Conservation (phyloP, 1,284 basidiomycete genomes). For the Fomitopsis schrenkii region DNA sequence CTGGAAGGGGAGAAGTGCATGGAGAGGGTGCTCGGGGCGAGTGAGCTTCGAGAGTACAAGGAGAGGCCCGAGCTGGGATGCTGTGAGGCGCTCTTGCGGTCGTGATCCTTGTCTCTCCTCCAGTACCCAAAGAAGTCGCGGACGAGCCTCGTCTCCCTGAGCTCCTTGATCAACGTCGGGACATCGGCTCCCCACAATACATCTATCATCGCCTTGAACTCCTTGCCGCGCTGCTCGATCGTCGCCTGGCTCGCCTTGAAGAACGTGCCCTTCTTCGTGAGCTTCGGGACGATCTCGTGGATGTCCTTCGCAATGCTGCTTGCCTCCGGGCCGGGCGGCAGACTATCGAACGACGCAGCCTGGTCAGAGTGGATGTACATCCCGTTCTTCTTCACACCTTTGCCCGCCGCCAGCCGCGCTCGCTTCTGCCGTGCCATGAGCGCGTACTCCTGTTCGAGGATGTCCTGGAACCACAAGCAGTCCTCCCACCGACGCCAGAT, state of each 20-base stretch:
- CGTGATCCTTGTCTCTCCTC: conserved; percentile 63
- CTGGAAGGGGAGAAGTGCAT: conserved; percentile 50
- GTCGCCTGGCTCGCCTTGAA: conserved; percentile 69
- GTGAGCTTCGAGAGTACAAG: conserved; percentile 11
- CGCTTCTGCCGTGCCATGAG: conserved; percentile 61
- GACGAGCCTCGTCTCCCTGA: conserved; percentile 52
- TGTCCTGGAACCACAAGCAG: conserved; percentile 69
- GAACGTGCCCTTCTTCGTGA: conserved; percentile 66
- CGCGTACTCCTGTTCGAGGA: conserved; percentile 59
- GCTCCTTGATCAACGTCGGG: conserved; percentile 60
- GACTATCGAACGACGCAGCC: conserved; percentile 77
- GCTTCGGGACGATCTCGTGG: conserved; percentile 57
- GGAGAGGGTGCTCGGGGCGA: conserved; percentile 44
- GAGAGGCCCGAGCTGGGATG: too few species aligned
- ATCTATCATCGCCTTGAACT: conserved; percentile 55
- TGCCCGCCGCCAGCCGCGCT: conserved; percentile 57
- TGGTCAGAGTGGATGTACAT: conserved; percentile 62
- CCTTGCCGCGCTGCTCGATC: conserved; percentile 54
- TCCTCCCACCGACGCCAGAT: conserved; percentile 80
- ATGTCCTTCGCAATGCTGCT: conserved; percentile 63
- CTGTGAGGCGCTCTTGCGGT: conserved; percentile 31
- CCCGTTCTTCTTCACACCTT: conserved; percentile 71
- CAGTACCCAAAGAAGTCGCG: conserved; percentile 77
- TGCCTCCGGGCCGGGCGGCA: conserved; percentile 79
- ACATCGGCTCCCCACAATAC: conserved; percentile 55